These are phyloP conservation scores for Ceratocystis eucalypticola DNA, from an alignment of 2,329 filamentous ascomycete genomes.

Conservation along the genomic window DNA sequence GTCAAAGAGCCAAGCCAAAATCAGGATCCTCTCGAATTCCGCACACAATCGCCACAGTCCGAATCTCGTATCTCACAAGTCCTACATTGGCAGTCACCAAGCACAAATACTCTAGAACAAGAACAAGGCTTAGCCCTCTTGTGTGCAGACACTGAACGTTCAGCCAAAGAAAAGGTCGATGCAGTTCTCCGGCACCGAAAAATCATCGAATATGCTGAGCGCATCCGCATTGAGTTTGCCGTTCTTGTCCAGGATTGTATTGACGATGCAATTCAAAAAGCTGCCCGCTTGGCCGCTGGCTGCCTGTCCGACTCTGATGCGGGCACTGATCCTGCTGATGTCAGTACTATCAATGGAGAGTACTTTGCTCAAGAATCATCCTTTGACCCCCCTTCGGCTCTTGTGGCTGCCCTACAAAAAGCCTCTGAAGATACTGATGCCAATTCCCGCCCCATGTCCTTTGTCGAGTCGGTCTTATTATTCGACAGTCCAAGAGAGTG, in stretches of 20 bases:
- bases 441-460: constrained; percentile 42
- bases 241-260: constrained; percentile 92
- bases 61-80: constrained; percentile 92
- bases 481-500: constrained; percentile 74
- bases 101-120: constrained; percentile 79
- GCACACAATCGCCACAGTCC: constrained; percentile 89
- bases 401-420: constrained; percentile 41
- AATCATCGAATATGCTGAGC: constrained; percentile 90
- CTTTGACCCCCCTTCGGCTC: constrained; percentile 34
- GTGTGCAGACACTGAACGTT: constrained; percentile 78
- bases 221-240: constrained; percentile 87
- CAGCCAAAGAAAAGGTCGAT: constrained; percentile 80
- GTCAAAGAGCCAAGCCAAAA: constrained; percentile 57
- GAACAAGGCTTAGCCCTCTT: constrained; percentile 78
- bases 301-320: constrained; percentile 66
- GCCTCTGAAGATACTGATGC: constrained; percentile 30
- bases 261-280: constrained; percentile 78
- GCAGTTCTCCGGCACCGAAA: constrained; percentile 80
- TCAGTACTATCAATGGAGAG: constrained; percentile 35
- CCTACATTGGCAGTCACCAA: constrained; percentile 90
- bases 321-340: constrained; percentile 25
- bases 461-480: constrained; percentile 62
- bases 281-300: constrained; percentile 73
- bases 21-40: constrained; percentile 59
- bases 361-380: constrained; percentile 44